These are phyloP conservation scores for Arthromyces matolae DNA, from an alignment of 768 basidiomycete genomes.

Conservation along the genomic window DNA sequence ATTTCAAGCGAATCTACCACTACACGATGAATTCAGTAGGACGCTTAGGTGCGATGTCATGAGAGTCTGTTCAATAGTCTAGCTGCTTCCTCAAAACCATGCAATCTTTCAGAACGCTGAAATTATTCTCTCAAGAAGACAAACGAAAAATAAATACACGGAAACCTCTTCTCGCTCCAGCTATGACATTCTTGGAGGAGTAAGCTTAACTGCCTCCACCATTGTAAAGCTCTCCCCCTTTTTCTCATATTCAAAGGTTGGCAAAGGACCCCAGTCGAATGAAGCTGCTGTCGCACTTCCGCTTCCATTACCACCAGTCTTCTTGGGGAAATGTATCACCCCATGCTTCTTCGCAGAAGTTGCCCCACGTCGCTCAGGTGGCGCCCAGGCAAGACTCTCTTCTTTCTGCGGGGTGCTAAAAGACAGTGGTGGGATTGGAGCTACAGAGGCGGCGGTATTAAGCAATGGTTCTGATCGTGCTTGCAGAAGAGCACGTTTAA, in stretches of 20 bases:
- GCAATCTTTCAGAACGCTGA: too few species aligned
- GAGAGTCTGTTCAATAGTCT: too few species aligned
- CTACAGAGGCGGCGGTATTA: constrained; percentile 48
- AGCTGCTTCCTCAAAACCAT: too few species aligned
- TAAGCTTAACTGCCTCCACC: constrained; percentile 18
- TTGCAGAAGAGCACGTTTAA: constrained; percentile 65
- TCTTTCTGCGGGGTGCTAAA: constrained; percentile 36
- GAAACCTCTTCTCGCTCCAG: too few species aligned
- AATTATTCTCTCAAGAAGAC: not conserved
- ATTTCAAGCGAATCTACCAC: too few species aligned
- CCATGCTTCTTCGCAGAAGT: constrained; percentile 36
- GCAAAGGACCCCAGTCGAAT: constrained; percentile 65
- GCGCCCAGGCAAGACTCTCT: constrained; percentile 20
- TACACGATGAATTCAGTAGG: too few species aligned
- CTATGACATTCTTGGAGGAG: constrained; percentile 8
- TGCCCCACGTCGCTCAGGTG: constrained; percentile 31
- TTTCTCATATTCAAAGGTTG: constrained; percentile 32
- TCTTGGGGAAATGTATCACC: constrained; percentile 35
- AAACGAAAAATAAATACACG: too few species aligned
- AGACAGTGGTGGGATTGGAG: constrained; percentile 31
- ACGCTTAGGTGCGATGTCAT: too few species aligned
- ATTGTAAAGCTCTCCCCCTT: constrained; percentile 14
- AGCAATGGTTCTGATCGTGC: constrained; percentile 63
- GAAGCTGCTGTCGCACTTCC: constrained; percentile 25
- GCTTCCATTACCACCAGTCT: constrained; percentile 20